These are phyloP conservation scores for Wickerhamomyces chaumierensis DNA, from an alignment of 805 yeast species.

Conservation along the genomic window DNA sequence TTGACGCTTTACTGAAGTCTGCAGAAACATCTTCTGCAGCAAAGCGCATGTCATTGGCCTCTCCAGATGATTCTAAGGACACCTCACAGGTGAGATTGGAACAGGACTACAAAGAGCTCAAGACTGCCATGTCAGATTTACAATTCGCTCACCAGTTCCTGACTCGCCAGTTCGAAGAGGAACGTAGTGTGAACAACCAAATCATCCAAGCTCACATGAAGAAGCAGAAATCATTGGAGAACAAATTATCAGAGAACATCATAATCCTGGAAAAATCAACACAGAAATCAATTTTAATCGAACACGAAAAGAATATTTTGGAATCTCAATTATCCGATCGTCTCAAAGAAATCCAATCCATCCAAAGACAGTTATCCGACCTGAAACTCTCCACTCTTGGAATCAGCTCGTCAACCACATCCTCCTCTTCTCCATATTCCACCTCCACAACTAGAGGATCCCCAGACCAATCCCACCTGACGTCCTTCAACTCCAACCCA, in stretches of 20 bases:
- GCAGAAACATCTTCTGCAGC: background rate
- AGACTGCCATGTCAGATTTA: constrained; percentile 55
- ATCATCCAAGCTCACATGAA: constrained; percentile 42
- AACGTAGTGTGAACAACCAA: constrained; percentile 42
- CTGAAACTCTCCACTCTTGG: constrained; percentile 21
- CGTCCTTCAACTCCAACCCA: too few relatives aligned
- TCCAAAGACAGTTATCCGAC: constrained; percentile 33
- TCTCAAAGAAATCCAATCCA: constrained; percentile 29
- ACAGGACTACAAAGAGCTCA: constrained; percentile 21
- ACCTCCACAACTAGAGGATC: background rate
- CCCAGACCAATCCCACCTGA: too few relatives aligned
- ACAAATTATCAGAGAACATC: constrained; percentile 31
- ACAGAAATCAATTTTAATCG: constrained; percentile 23
- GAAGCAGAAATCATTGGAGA: constrained; percentile 40
- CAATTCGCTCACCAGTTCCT: constrained; percentile 63
- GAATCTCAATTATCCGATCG: constrained; percentile 21
- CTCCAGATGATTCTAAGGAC: background rate
- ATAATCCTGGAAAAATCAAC: constrained; percentile 26
- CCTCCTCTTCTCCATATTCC: constrained; percentile 12
- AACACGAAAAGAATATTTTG: constrained; percentile 24
- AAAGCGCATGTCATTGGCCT: too few relatives aligned
- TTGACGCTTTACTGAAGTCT: constrained; percentile 8
- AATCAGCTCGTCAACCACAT: constrained; percentile 4
- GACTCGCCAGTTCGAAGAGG: constrained; percentile 57
- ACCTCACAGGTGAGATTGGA: constrained; percentile 2